A percentile compares a stretch with the other conserved stretches of the same genome.
These are phyloP conservation scores for Rosa hybrid DNA, from an alignment of 331 rosid genomes.

Conservation along the genomic window DNA sequence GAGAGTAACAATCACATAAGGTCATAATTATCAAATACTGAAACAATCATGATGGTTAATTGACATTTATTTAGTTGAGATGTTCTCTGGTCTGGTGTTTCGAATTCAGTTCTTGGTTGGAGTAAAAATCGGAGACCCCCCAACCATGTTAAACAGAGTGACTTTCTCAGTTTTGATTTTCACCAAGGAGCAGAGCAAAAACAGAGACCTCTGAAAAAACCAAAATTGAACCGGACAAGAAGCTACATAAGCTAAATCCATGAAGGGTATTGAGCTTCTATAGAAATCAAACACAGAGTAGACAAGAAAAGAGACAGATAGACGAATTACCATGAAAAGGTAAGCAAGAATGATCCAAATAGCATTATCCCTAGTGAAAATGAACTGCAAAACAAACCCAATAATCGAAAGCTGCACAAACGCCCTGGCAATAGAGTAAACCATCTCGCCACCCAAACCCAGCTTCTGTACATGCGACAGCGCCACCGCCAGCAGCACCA, in stretches of 20 bases:
- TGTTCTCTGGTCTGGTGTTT: too few relatives aligned
- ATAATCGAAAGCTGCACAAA: conserved; percentile 88
- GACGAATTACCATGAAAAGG: conserved; percentile 69
- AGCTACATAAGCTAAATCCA: neutral
- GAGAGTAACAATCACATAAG: neutral
- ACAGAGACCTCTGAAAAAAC: neutral
- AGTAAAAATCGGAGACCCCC: neutral
- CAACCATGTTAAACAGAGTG: conserved; percentile 8
- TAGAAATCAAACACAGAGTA: neutral
- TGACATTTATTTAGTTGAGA: neutral
- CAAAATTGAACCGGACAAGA: neutral
- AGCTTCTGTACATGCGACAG: conserved; percentile 67
- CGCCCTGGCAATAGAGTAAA: conserved; percentile 66
- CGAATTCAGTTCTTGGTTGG: neutral
- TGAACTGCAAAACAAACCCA: conserved; percentile 90
- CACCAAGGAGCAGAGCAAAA: neutral
- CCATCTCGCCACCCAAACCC: conserved; percentile 72
- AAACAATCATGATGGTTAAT: neutral
- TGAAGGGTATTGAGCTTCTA: neutral
- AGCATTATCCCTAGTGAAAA: conserved; percentile 58
- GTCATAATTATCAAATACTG: neutral
- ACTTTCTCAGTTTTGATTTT: neutral
- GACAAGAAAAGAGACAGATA: neutral
- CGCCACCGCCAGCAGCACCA: conserved; percentile 62
- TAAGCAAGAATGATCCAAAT: conserved; percentile 86